Evolutionary conservation across 2,329 filamentous ascomycete species (phyloP).

Genomic region (Chlorencoelia australis): DNA sequence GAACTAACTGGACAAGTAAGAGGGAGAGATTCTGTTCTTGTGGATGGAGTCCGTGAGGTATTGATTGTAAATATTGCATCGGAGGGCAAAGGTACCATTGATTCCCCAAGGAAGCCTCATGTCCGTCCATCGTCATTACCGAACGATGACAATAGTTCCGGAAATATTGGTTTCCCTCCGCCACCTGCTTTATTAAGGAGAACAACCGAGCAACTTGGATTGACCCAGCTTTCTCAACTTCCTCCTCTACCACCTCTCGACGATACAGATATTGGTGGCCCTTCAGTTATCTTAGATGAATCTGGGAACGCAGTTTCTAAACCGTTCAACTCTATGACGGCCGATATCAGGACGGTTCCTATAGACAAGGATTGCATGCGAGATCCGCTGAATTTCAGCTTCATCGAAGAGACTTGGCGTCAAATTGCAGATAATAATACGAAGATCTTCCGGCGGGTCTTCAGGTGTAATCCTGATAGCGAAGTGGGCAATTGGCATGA

Average conservation of each 20-base stretch:
- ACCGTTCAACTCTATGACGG: slow-evolving; percentile 42
- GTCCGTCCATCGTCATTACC: slow-evolving; percentile 17
- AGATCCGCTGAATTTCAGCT: slow-evolving; percentile 73
- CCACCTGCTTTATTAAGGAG: slow-evolving; percentile 45
- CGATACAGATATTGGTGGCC: slow-evolving; percentile 75
- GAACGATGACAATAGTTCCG: slow-evolving; percentile 20
- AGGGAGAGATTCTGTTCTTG: slow-evolving; percentile 61
- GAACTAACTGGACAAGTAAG: slow-evolving; percentile 48
- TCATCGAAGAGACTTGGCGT: slow-evolving; percentile 84
- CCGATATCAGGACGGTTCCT: slow-evolving; percentile 62
- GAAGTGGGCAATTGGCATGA: slow-evolving; percentile 90
- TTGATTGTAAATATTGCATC: slow-evolving; percentile 53
- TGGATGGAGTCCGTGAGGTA: slow-evolving; percentile 59
- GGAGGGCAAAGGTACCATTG: slow-evolving; percentile 52
- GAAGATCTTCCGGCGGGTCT: slow-evolving; percentile 84
- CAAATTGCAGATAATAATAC: slow-evolving; percentile 89
- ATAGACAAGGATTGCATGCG: slow-evolving; percentile 90
- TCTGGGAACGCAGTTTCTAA: slow-evolving; percentile 37
- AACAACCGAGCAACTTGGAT: slow-evolving; percentile 55
- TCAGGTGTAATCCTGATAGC: slow-evolving; percentile 93
- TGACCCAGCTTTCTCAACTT: slow-evolving; percentile 59
- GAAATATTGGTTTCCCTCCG: slow-evolving; percentile 47
- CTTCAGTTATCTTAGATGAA: slow-evolving; percentile 47
- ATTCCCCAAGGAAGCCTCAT: slow-evolving; percentile 38
- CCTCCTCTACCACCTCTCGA: slow-evolving; percentile 60